Percentiles rank a stretch among this genome's conserved stretches.
Evolutionary conservation across 495 filamentous ascomycete genomes (phyloP).

Genomic region (Neurospora tetraspora): DNA sequence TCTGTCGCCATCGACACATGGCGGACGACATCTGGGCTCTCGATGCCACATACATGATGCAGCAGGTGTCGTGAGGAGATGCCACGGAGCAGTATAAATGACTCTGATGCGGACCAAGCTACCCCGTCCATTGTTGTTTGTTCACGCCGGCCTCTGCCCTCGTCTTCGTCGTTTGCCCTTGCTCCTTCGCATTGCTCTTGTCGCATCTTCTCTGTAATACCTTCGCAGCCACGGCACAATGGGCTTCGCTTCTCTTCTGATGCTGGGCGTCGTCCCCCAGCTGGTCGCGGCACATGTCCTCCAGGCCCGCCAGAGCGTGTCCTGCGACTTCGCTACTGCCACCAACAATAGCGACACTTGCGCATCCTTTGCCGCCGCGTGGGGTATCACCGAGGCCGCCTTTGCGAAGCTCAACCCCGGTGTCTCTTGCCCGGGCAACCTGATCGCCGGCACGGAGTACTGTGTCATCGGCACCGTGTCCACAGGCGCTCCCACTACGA

Average conservation of each 20-base stretch:
- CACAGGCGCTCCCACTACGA: background rate
- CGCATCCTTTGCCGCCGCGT: constrained; percentile 6
- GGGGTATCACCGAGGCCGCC: constrained; percentile 12
- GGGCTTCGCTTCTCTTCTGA: too few species aligned
- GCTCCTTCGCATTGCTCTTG: too few species aligned
- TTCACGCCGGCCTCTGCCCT: background rate
- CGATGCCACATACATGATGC: too few species aligned
- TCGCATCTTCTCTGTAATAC: too few species aligned
- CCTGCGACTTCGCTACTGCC: constrained; percentile 5
- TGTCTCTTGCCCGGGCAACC: constrained; percentile 8
- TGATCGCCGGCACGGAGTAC: constrained; percentile 10
- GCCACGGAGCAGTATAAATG: too few species aligned
- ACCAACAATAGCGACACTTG: constrained; percentile 12
- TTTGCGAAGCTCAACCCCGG: constrained; percentile 16
- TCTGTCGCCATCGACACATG: too few species aligned
- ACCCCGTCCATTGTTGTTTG: background rate
- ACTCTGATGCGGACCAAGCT: too few species aligned
- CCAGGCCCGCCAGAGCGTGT: constrained; percentile 7
- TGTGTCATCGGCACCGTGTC: constrained; percentile 17
- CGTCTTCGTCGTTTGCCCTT: background rate
- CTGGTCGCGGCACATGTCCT: too few species aligned
- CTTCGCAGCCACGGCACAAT: too few species aligned
- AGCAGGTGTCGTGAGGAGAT: too few species aligned
- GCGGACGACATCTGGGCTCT: too few species aligned
- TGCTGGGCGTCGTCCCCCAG: too few species aligned